phyloP scores from a whole-genome alignment of 768 basidiomycete species.

The Mycena vulgaris region DNA sequence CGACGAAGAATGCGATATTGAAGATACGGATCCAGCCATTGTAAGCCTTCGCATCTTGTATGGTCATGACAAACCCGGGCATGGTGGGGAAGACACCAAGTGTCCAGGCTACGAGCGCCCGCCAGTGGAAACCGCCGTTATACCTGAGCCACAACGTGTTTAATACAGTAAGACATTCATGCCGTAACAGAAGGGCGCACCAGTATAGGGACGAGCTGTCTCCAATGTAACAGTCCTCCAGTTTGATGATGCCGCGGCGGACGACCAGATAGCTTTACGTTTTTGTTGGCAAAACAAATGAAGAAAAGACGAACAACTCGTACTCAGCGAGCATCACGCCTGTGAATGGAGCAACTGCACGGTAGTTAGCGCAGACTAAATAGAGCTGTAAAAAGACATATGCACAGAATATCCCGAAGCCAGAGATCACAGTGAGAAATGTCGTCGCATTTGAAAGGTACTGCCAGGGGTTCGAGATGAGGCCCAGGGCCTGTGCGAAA shows the following conservation, averaged over 20 bases:
- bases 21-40: conserved; percentile 38
- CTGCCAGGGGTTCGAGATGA: conserved; percentile 26
- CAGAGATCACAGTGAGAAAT: conserved; percentile 26
- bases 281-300: conserved; percentile 16
- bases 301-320: conserved; percentile 21
- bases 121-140: conserved; percentile 23
- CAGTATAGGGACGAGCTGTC: conserved; percentile 27
- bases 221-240: conserved; percentile 23
- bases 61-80: conserved; percentile 40
- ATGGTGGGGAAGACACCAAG: conserved; percentile 33
- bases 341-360: conserved; percentile 22
- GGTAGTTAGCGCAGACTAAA: conserved; percentile 19
- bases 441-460: conserved; percentile 21
- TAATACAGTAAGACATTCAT: conserved; percentile 21
- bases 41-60: conserved; percentile 31
- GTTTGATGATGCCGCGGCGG: conserved; percentile 25
- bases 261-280: conserved; percentile 24
- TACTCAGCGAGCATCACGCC: conserved; percentile 24
- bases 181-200: conserved; percentile 16
- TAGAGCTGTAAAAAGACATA: conserved; percentile 17
- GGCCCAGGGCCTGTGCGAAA: conserved; percentile 22
- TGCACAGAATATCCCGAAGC: conserved; percentile 24
- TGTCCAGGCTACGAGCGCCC: conserved; percentile 21
- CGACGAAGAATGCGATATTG: conserved; percentile 40
- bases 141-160: conserved; percentile 18